phyloP scores from a whole-genome alignment of 163 green algal genomes.

The Scenedesmus sp. region DNA sequence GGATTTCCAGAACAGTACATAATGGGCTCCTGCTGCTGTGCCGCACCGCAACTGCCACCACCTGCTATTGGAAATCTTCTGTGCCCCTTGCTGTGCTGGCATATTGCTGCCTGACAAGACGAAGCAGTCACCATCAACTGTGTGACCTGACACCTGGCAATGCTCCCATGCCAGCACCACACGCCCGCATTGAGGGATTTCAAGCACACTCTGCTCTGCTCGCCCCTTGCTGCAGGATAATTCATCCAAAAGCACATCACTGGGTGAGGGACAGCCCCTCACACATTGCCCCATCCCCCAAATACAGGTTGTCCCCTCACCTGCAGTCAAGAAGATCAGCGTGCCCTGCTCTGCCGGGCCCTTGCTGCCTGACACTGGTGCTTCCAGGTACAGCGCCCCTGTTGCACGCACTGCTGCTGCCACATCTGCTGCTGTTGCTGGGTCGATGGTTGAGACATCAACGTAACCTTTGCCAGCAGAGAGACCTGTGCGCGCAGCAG shows the following conservation, averaged over 20 bases:
- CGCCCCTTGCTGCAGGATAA: slow-evolving; percentile 50
- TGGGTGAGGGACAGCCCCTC: too few relatives aligned
- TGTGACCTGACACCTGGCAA: too few relatives aligned
- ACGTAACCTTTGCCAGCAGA: slow-evolving; percentile 87
- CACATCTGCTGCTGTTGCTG: slow-evolving; percentile 52
- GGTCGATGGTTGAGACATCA: slow-evolving; percentile 92
- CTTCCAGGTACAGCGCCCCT: slow-evolving; percentile 77
- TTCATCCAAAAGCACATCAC: background rate
- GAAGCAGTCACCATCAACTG: too few relatives aligned
- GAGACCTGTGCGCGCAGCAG: slow-evolving; percentile 61
- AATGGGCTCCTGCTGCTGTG: too few relatives aligned
- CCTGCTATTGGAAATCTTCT: too few relatives aligned
- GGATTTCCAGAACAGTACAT: too few relatives aligned
- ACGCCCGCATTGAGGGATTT: slow-evolving; percentile 83
- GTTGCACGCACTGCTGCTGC: slow-evolving; percentile 32
- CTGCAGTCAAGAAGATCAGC: slow-evolving; percentile 91
- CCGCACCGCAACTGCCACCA: too few relatives aligned
- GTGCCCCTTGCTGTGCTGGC: too few relatives aligned
- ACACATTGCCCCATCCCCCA: too few relatives aligned
- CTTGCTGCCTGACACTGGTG: slow-evolving; percentile 96
- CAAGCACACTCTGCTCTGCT: slow-evolving; percentile 91
- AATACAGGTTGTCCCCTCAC: background rate
- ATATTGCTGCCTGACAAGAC: too few relatives aligned
- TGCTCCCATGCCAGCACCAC: too few relatives aligned
- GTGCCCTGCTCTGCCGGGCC: slow-evolving; percentile 87